Evolutionary conservation across 2,329 filamentous ascomycete genomes (phyloP).

Genomic region (Capronia epimyces): DNA sequence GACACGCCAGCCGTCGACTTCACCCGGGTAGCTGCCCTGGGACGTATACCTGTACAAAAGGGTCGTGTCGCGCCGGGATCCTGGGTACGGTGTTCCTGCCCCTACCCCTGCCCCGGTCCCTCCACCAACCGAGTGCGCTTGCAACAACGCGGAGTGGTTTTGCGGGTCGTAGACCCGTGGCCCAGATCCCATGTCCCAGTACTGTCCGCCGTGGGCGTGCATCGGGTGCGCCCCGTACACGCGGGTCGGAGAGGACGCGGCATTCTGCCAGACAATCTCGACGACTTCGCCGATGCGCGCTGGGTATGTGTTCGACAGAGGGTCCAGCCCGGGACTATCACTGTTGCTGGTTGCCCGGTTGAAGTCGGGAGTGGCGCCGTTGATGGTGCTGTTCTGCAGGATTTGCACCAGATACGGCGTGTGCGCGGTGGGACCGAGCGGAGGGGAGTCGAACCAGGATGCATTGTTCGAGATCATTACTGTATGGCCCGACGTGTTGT

Average conservation of each 20-base stretch:
- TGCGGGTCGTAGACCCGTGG: constrained; percentile 42
- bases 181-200: constrained; percentile 45
- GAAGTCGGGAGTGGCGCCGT: constrained; percentile 37
- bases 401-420: constrained; percentile 46
- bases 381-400: constrained; percentile 35
- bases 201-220: constrained; percentile 45
- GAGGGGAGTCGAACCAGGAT: constrained; percentile 8
- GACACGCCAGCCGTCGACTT: constrained; percentile 54
- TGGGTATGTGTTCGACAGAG: background rate
- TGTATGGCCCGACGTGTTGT: constrained; percentile 15
- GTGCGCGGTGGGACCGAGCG: constrained; percentile 9
- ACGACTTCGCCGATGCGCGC: constrained; percentile 43
- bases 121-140: constrained; percentile 22
- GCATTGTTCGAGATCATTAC: constrained; percentile 26
- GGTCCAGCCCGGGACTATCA: background rate
- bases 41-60: constrained; percentile 52
- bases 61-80: constrained; percentile 43
- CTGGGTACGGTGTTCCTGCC: constrained; percentile 10
- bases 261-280: constrained; percentile 43
- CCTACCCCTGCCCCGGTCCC: constrained; percentile 3
- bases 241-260: constrained; percentile 29
- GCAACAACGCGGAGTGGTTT: constrained; percentile 36
- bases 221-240: constrained; percentile 41
- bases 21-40: constrained; percentile 32
- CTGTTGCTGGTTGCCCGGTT: constrained; percentile 36